A percentile compares a stretch with the other conserved stretches of the same genome.
Conservation (phyloP, 2,329 filamentous ascomycete genomes). For the Trichophyton simii region DNA sequence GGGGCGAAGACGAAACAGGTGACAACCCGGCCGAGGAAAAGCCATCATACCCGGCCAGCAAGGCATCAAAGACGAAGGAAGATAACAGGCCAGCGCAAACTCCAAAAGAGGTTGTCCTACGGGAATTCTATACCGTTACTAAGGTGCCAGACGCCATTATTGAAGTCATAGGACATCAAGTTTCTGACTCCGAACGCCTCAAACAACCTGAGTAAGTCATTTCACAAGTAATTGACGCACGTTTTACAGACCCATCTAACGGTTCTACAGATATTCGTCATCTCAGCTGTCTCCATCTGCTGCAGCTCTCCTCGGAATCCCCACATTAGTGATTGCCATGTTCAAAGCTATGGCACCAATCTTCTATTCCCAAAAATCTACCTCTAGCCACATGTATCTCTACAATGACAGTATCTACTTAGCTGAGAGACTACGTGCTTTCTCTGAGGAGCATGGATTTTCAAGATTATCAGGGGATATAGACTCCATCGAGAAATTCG, state of each 20-base stretch:
- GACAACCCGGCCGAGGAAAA: slow-evolving; percentile 24
- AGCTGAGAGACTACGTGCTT: slow-evolving; percentile 39
- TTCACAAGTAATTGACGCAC: not conserved
- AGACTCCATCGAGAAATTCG: slow-evolving; percentile 45
- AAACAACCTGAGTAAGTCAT: slow-evolving; percentile 25
- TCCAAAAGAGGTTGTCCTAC: slow-evolving; percentile 58
- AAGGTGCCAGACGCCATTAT: slow-evolving; percentile 67
- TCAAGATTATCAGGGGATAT: slow-evolving; percentile 43
- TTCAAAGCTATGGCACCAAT: slow-evolving; percentile 38
- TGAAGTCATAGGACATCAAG: slow-evolving; percentile 30
- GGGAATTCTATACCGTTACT: slow-evolving; percentile 78
- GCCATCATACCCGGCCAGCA: slow-evolving; percentile 10
- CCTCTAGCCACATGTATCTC: slow-evolving; percentile 48
- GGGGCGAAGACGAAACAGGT: slow-evolving; percentile 53
- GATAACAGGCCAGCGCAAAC: slow-evolving; percentile 11
- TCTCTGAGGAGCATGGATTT: slow-evolving; percentile 37
- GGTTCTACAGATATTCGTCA: slow-evolving; percentile 18
- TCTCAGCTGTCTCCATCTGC: slow-evolving; percentile 31
- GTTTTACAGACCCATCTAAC: not conserved
- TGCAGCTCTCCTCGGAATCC: slow-evolving; percentile 33
- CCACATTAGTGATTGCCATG: slow-evolving; percentile 38
- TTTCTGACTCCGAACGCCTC: slow-evolving; percentile 31
- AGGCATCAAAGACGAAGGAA: slow-evolving; percentile 13
- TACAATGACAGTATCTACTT: slow-evolving; percentile 53
- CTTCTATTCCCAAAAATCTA: slow-evolving; percentile 33